These are phyloP conservation scores for Nakaseomyces nivariensis DNA, from an alignment of 1,139 yeast species.

Conservation along the genomic window DNA sequence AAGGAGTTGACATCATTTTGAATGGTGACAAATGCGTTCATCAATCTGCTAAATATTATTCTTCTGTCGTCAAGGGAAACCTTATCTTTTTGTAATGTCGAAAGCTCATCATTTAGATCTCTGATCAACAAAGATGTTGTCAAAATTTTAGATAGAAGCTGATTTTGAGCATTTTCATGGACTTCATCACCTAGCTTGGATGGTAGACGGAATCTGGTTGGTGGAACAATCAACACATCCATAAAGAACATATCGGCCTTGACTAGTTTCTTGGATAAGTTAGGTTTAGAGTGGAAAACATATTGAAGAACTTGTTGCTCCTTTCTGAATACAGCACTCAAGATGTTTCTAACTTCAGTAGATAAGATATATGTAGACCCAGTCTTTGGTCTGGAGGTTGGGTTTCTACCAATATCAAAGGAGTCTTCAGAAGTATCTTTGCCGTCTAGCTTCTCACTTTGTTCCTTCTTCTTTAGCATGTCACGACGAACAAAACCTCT, in stretches of 20 bases:
- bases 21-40: slow-evolving; percentile 89
- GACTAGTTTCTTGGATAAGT: slow-evolving; percentile 37
- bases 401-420: slow-evolving; percentile 27
- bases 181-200: slow-evolving; percentile 95
- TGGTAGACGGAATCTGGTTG: slow-evolving; percentile 93
- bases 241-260: slow-evolving; percentile 86
- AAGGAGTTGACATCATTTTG: slow-evolving; percentile 94
- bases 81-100: slow-evolving; percentile 51
- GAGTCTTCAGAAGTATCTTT: slow-evolving; percentile 26
- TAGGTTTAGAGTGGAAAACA: slow-evolving; percentile 73
- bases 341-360: slow-evolving; percentile 72
- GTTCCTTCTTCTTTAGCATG: slow-evolving; percentile 41
- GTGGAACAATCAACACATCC: slow-evolving; percentile 83
- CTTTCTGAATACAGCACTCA: slow-evolving; percentile 61
- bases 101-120: slow-evolving; percentile 76
- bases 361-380: slow-evolving; percentile 82
- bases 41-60: slow-evolving; percentile 72
- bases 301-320: slow-evolving; percentile 57
- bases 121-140: slow-evolving; percentile 74
- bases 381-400: slow-evolving; percentile 45
- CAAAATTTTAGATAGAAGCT: slow-evolving; percentile 67
- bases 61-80: slow-evolving; percentile 61
- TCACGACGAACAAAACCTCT: slow-evolving; percentile 70
- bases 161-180: slow-evolving; percentile 91
- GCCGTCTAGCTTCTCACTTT: slow-evolving; percentile 23